Base-by-base conservation (phyloP, 1,284 basidiomycete genomes). In the Malassezia cuniculi region DNA sequence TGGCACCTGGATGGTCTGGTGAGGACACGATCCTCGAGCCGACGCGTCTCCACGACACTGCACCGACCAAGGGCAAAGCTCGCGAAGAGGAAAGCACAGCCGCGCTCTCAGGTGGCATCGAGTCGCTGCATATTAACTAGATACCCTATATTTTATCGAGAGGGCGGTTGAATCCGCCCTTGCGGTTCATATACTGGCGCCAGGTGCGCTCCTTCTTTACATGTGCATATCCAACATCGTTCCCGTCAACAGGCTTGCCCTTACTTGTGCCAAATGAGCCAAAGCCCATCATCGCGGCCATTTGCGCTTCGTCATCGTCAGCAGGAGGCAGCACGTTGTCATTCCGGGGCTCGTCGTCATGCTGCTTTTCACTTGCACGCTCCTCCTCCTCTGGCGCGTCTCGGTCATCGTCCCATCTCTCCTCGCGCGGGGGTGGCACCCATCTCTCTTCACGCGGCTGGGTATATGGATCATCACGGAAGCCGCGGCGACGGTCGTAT, bases 141-240 rank as follows among this genome's bases (percentile, higher is more conserved):
- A n/a, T 21, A 29, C 25, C 27, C 26, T 44, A 38, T 10, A 44
- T 32, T 26, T 39, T 44, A 17, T 45, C 42, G 18, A 45, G 28
- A 10, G 42, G 42, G 16, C 42, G 31, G 16, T 45, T 45, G 28
- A 45, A 45, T 6, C 42, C 42, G n/a, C 42, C 42, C 18, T 45
- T 45, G 17, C 42, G 42, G 24, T 45, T 45, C 42, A 45, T 45
- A 11, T 45, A 45, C 21, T 45, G 42, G 15, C 42, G 36, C 42
- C 42, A 45, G 11, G 30, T 45, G 24, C 38, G 36, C 18, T 45
- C 42, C 20, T 45, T 45, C 17, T 33, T 32, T 6, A 45, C 34
- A n/a, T 39, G 27, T n/a, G 42, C 42, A 18, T 24, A 45, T 4
- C 42, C 42, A 20, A 35, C 37, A 5, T 27, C 8, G 16, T 45